Evolutionary conservation across 179 eudicot genomes (phyloP).

Genomic region (Corrigiola litoralis): DNA sequence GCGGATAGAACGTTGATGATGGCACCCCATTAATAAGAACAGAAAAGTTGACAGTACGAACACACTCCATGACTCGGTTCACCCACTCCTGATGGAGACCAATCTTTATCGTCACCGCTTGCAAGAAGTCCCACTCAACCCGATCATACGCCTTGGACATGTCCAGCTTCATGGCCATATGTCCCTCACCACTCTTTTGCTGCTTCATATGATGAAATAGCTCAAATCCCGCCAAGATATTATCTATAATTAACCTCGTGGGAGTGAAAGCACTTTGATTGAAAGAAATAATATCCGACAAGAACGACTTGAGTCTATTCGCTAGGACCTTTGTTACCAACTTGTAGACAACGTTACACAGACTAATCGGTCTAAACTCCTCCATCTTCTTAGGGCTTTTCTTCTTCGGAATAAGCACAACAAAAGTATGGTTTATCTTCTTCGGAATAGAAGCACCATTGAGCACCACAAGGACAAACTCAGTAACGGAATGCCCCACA

Average conservation of each 20-base stretch:
- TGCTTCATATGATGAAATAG: not conserved
- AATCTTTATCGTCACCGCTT: not conserved
- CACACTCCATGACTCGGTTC: not conserved
- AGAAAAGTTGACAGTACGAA: not conserved
- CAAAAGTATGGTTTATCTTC: not conserved
- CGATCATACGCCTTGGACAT: not conserved
- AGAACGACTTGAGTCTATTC: not conserved
- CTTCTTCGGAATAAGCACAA: not conserved
- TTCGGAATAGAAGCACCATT: not conserved
- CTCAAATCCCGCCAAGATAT: not conserved
- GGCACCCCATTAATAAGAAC: not conserved
- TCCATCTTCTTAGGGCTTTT: not conserved
- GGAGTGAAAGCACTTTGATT: not conserved
- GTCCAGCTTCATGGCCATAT: not conserved
- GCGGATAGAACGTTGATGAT: not conserved
- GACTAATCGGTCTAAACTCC: not conserved
- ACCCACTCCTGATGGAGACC: not conserved
- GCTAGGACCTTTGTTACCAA: not conserved
- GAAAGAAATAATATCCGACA: not conserved
- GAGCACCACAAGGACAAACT: not conserved
- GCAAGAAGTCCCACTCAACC: not conserved
- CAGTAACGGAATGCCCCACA: not conserved
- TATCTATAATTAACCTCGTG: not conserved
- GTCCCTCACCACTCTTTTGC: not conserved
- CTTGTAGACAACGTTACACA: not conserved